Conservation (phyloP, 2,329 filamentous ascomycete genomes). For the Arthrobotrys musiformis region DNA sequence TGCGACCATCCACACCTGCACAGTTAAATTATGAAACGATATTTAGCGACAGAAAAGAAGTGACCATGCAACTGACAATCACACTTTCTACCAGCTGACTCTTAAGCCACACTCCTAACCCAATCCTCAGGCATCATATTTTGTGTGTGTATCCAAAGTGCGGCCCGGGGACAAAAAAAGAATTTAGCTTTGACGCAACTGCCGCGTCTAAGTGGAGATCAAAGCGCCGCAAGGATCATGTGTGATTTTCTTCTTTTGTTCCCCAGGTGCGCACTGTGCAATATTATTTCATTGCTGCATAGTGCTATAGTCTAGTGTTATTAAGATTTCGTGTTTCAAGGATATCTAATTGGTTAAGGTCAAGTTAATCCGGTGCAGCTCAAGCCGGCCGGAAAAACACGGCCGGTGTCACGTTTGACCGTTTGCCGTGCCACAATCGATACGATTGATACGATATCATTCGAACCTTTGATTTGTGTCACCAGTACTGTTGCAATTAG, state of each 20-base stretch:
- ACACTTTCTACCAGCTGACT: not conserved
- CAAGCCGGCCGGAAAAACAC: slow-evolving; percentile 21
- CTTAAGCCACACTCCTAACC: not conserved
- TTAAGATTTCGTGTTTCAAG: slow-evolving; percentile 36
- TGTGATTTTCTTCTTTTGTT: not conserved
- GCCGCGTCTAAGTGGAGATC: slow-evolving; percentile 45
- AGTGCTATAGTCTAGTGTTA: slow-evolving; percentile 22
- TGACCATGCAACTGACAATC: not conserved
- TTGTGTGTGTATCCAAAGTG: not conserved
- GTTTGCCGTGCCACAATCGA: slow-evolving; percentile 12
- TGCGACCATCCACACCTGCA: not conserved
- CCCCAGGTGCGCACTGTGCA: not conserved
- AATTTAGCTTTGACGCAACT: slow-evolving; percentile 43
- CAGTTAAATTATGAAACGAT: not conserved
- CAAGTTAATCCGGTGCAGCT: slow-evolving; percentile 39
- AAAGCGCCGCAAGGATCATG: slow-evolving; percentile 32
- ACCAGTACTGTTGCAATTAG: too few relatives aligned
- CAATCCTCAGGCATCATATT: not conserved
- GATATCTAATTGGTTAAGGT: slow-evolving; percentile 5
- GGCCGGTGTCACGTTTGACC: slow-evolving; percentile 9
- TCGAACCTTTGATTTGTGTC: too few relatives aligned
- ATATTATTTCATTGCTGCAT: not conserved
- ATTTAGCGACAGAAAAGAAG: not conserved
- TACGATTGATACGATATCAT: slow-evolving; percentile 24
- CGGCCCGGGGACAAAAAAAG: not conserved